Base-by-base conservation (phyloP, 2,329 filamentous ascomycete species). In the Alternaria sp. region DNA sequence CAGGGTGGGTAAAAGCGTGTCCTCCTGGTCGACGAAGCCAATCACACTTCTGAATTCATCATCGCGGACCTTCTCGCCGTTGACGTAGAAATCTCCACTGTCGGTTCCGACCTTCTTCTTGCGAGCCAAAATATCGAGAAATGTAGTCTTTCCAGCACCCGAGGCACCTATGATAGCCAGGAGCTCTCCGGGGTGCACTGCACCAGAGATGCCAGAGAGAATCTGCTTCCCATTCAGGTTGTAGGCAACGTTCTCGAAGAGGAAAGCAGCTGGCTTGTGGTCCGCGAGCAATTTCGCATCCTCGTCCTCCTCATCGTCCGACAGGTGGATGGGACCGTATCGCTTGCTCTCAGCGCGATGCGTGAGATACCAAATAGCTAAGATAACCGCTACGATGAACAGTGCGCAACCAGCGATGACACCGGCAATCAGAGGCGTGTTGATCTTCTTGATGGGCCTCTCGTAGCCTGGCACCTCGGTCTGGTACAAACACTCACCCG, bases 91-190 rank as follows among this genome's bases (percentile, higher is more conserved):
- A 59, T 94, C 86, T 21, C 96, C 96, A 8, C 84, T 81, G 0
- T 90, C 86, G 2, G 83, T 78, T 37, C 95, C 96, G 33, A 93
- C 88, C 80, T 99, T 99, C 79, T 98, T 98, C 83, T 98, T 99
- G 63, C 93, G 88, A 8, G 95, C 95, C 45, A 99, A 82, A 58
- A 99, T 97, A 73, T 99, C 95, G 42, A 99, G 82, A 77, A 99
- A 98, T 0, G 93, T 97, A 0, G 95, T 99, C 80, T 99, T 99
- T 58, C 95, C 95, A 40, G 95, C 96, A 29, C 95, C 95, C 0
- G 95, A 99, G 7, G 95, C 94, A 56, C 95, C 95, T 94, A 99
- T 99, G 70, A 99, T 96, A 8, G 95, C 95, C 66, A 94, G 92
- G 7, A 98, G 87, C 76, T 99, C 93, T n/a, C 96, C 96, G 2